Percentiles rank a stretch among this genome's conserved stretches.
These are phyloP conservation scores for Rosa chinensis DNA, from an alignment of 306 rosid species.

Conservation along the genomic window DNA sequence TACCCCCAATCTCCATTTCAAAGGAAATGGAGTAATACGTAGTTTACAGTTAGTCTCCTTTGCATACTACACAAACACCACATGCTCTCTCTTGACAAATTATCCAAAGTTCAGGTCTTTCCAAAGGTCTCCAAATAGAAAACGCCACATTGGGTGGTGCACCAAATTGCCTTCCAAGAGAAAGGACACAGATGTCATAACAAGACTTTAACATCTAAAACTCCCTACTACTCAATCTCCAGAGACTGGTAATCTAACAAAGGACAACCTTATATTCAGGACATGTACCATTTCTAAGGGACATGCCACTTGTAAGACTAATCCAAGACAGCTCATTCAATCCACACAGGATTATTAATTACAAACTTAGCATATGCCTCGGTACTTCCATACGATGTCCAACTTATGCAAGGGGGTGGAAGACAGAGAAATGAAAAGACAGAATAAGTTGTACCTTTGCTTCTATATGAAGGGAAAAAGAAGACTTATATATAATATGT, in stretches of 20 bases:
- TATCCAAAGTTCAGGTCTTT: conserved; percentile 2
- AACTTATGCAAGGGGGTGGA: background rate
- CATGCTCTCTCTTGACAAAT: background rate
- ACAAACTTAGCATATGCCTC: background rate
- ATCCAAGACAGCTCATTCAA: background rate
- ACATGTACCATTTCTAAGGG: background rate
- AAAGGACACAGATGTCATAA: background rate
- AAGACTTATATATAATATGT: background rate
- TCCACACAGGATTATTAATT: background rate
- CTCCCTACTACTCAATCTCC: background rate
- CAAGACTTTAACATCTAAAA: background rate
- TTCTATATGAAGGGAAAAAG: background rate
- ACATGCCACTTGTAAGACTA: conserved; percentile 4
- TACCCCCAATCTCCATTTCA: background rate
- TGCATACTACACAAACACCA: background rate
- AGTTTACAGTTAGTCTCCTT: background rate
- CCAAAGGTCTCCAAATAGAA: background rate
- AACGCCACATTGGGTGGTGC: background rate
- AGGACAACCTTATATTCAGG: background rate
- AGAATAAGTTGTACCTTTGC: background rate
- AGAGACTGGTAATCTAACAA: background rate
- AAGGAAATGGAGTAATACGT: background rate
- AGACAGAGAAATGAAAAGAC: background rate
- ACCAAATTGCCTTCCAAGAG: background rate
- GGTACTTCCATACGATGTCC: background rate